Conservation (phyloP, 1,284 basidiomycete species). For the Lignosus rhinocerotis region DNA sequence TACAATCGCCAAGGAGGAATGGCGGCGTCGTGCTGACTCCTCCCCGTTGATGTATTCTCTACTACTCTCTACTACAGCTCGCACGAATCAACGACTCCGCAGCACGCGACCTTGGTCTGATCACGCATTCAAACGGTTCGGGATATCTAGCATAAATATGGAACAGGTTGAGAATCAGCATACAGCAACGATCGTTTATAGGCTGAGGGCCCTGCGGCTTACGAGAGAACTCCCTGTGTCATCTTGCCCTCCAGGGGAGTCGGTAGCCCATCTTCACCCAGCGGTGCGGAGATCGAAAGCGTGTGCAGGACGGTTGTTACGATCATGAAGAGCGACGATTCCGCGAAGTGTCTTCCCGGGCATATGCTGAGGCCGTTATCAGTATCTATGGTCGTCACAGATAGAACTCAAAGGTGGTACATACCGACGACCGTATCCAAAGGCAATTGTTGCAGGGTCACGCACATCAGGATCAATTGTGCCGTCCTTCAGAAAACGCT, state of each 20-base stretch:
- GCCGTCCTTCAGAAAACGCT: conserved; percentile 37
- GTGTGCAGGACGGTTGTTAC: conserved; percentile 14
- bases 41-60: background rate
- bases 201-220: background rate
- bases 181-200: background rate
- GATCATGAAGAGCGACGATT: conserved; percentile 13
- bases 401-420: background rate
- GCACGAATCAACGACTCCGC: conserved; percentile 3
- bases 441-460: conserved; percentile 33
- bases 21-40: too few species aligned
- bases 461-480: conserved; percentile 30
- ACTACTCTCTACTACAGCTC: background rate
- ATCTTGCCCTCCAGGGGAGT: conserved; percentile 1
- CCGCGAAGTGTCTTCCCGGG: conserved; percentile 25
- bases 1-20: too few species aligned
- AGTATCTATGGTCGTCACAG: background rate
- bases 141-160: conserved; percentile 14
- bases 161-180: background rate
- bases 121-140: conserved; percentile 16
- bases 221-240: conserved; percentile 5
- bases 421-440: conserved; percentile 39
- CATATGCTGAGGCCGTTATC: conserved; percentile 21
- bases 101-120: conserved; percentile 15
- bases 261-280: background rate
- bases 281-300: conserved; percentile 2